Percentiles rank a stretch among this genome's conserved stretches.
Evolutionary conservation across 139 green algal species (phyloP).

Genomic region (Chlamydomonas incerta): DNA sequence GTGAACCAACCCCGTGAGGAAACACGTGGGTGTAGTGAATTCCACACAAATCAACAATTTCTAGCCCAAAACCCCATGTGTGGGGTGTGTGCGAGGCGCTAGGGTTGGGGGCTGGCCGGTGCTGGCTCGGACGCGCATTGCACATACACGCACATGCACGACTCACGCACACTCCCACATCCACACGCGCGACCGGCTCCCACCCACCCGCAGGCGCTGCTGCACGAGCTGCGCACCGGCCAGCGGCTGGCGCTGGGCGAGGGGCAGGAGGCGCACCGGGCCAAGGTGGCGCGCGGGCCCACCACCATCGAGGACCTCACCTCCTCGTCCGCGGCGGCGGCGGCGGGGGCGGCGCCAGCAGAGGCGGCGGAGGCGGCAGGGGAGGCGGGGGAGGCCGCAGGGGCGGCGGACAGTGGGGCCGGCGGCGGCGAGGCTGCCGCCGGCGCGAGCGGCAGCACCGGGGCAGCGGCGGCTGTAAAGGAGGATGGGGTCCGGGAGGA

Average conservation of each 20-base stretch:
- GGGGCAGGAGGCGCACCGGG: constrained; percentile 9
- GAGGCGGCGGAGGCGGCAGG: constrained; percentile 11
- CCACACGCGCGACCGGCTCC: no score
- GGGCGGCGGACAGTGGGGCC: background rate
- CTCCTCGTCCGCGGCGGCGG: background rate
- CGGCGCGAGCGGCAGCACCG: no score
- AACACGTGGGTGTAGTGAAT: no score
- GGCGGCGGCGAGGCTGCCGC: background rate
- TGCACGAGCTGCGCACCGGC: constrained; percentile 58
- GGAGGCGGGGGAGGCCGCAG: background rate
- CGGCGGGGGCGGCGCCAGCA: background rate
- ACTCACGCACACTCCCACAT: background rate
- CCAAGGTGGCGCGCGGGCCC: constrained; percentile 44
- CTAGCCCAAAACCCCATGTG: no score
- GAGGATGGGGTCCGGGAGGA: no score
- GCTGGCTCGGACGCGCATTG: no score
- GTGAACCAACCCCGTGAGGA: no score
- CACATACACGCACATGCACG: no score
- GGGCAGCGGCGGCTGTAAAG: background rate
- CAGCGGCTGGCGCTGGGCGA: background rate
- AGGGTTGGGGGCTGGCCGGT: no score
- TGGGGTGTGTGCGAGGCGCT: no score
- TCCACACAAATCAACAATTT: no score
- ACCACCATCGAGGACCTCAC: constrained; percentile 57
- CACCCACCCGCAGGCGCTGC: constrained; percentile 34